Evolutionary conservation across 108 stramenopile species (phyloP), one percentile per base, ranked within the genome.

Genomic region (Ochromonas danica): DNA sequence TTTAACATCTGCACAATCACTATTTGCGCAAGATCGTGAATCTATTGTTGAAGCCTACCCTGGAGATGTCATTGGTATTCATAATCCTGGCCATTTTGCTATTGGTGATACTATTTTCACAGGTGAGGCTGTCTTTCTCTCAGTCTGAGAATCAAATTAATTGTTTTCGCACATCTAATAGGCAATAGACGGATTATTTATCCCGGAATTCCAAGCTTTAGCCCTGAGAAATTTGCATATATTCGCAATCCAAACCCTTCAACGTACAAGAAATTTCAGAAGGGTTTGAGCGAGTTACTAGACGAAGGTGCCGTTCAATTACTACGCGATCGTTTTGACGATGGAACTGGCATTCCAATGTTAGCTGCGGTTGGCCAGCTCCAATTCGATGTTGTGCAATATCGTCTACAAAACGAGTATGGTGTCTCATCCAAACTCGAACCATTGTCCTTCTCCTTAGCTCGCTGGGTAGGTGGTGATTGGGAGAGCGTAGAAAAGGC

Each of bases 261-360:
- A 38, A 90, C 89, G 51, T 95, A 95, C 87, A 97, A 97, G 86
- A 85, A 92, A 25, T 95, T 94, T 75, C 89, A 88, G 27, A 97
- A 97, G 28, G 27, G 72, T 14, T 57, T 33, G 10, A 90, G 90
- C 74, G 93, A 97, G 81, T 80, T 97, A 57, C 78, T 97, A 62
- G 93, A 93, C 39, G 96, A 97, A 81, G 96, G 96, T 70, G 96
- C 94, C 31, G 91, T 97, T 38, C 96, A 97, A 86, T 87, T 93
- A 36, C 86, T 97, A 30, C 85, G 93, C 30, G 93, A 94, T 85
- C 90, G 94, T 42, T 91, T 91, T 67, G 94, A 95, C 82, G 94
- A 95, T 28, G 95, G 94, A 28, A 94, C 92, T 43, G 93, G 92
- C 22, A 93, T 92, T 42, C 86, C 94, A 31, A 90, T 97, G 71